phyloP scores from a whole-genome alignment of 495 filamentous ascomycete species.

The Ramalina intermedia region DNA sequence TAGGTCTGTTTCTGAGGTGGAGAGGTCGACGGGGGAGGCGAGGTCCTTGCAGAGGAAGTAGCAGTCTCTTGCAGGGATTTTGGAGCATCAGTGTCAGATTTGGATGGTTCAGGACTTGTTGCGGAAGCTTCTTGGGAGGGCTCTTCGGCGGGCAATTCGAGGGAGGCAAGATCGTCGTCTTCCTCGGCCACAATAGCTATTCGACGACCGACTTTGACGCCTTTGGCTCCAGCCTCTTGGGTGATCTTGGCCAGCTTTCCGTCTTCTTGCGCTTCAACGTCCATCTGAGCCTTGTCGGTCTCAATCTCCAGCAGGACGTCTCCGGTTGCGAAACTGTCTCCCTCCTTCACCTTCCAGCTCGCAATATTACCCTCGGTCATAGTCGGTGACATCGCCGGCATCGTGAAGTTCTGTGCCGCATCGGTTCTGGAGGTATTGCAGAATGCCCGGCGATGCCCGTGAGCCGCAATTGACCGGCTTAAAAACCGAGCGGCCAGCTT shows the following conservation, averaged over 20 bases:
- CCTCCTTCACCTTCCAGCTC: conserved; percentile 64
- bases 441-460: conserved; percentile 30
- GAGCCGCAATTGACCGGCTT: not conserved
- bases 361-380: conserved; percentile 80
- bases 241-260: conserved; percentile 67
- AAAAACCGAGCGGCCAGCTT: conserved; percentile 4
- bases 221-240: conserved; percentile 54
- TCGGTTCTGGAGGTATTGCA: conserved; percentile 38
- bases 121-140: conserved; percentile 19
- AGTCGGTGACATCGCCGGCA: conserved; percentile 76
- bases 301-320: conserved; percentile 78
- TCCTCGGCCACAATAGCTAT: conserved; percentile 65
- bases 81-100: conserved; percentile 11
- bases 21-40: conserved; percentile 22
- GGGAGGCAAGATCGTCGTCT: conserved; percentile 54
- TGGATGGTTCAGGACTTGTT: conserved; percentile 3
- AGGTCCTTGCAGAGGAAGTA: conserved; percentile 13
- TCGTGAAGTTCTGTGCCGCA: conserved; percentile 65
- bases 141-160: conserved; percentile 55
- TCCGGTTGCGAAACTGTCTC: conserved; percentile 56
- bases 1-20: conserved; percentile 54
- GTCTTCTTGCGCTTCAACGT: conserved; percentile 79
- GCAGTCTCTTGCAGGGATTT: conserved; percentile 12
- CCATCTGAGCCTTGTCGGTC: conserved; percentile 81
- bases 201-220: conserved; percentile 52